Evolutionary conservation across 441 rosid species (phyloP).

Genomic region (Macaranga tanarius): DNA sequence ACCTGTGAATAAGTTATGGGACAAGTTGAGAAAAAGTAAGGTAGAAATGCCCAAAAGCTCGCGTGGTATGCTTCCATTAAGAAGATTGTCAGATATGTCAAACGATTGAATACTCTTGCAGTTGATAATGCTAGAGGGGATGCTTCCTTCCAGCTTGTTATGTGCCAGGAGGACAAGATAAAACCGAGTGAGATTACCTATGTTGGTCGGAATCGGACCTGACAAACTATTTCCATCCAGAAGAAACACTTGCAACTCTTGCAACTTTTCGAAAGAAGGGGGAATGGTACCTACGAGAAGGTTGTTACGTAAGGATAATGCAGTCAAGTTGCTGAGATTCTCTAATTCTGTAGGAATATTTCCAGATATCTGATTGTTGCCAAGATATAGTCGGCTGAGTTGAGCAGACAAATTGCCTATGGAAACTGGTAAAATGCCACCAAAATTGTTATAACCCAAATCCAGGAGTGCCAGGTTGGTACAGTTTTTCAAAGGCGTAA

Average conservation of each 20-base stretch:
- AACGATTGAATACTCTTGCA: neutral
- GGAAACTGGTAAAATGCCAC: neutral
- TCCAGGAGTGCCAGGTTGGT: neutral
- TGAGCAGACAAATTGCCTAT: neutral
- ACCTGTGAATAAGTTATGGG: slow-evolving; percentile 18
- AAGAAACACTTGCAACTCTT: neutral
- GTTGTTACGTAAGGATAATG: neutral
- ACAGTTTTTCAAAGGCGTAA: slow-evolving; percentile 3
- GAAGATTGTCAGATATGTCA: slow-evolving; percentile 8
- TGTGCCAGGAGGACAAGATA: neutral
- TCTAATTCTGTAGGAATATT: neutral
- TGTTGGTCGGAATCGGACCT: slow-evolving; percentile 29
- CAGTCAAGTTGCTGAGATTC: neutral
- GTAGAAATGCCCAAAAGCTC: neutral
- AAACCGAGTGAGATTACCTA: slow-evolving; percentile 24
- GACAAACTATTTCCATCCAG: neutral
- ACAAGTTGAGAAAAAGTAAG: neutral
- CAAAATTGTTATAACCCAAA: neutral
- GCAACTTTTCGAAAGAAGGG: neutral
- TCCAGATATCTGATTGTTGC: neutral
- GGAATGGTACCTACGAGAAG: slow-evolving; percentile 4
- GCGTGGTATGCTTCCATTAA: slow-evolving; percentile 9
- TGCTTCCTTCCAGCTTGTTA: slow-evolving; percentile 16
- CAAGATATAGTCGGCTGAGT: neutral
- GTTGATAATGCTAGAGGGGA: neutral